These are phyloP conservation scores for Ophiocordyceps robertsii DNA, from an alignment of 2,329 filamentous ascomycete species.

Conservation along the genomic window DNA sequence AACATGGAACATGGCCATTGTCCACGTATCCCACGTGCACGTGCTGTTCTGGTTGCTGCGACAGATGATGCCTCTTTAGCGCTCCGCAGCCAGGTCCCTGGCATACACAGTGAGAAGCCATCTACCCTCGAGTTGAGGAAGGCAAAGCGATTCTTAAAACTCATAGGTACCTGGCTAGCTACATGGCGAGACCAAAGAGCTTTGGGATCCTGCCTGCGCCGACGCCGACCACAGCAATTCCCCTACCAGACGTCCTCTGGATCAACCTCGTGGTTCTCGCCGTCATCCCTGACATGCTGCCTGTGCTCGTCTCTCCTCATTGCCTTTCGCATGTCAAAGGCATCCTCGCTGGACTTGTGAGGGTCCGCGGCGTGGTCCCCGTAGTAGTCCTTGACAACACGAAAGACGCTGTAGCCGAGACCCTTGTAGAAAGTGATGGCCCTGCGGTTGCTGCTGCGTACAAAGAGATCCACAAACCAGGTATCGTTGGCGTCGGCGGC, in stretches of 20 bases:
- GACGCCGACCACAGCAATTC: not conserved
- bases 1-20: no score
- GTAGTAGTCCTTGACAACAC: conserved; percentile 85
- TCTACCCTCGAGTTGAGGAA: no score
- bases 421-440: conserved; percentile 82
- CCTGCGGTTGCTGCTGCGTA: conserved; percentile 73
- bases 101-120: no score
- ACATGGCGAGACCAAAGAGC: not conserved
- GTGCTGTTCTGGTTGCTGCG: no score
- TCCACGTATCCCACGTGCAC: no score
- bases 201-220: not conserved
- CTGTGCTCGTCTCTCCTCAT: conserved; percentile 65
- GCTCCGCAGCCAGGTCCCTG: no score
- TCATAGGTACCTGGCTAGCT: no score
- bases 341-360: conserved; percentile 60
- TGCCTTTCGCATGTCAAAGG: conserved; percentile 93
- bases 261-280: conserved; percentile 63
- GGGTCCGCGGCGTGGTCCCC: conserved; percentile 64
- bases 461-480: conserved; percentile 95
- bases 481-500: conserved; percentile 69
- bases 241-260: conserved; percentile 74
- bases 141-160: no score
- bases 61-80: no score
- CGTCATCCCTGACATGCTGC: conserved; percentile 67
- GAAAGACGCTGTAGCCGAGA: conserved; percentile 85